phyloP scores from a whole-genome alignment of 2,329 filamentous ascomycete species.

The Alternaria solani region DNA sequence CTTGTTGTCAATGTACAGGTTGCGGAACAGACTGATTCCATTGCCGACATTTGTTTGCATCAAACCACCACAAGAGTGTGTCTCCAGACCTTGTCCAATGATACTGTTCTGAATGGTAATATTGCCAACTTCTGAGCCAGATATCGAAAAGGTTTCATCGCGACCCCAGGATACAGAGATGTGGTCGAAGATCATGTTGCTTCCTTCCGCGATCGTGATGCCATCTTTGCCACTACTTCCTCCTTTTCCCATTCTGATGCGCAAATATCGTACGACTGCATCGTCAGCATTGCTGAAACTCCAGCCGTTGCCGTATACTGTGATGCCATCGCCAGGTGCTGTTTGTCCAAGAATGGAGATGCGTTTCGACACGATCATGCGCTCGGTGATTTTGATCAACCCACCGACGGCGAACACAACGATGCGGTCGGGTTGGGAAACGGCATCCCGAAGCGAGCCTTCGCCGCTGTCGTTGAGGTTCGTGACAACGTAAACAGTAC shows the following conservation, averaged over 20 bases:
- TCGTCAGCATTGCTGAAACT: constrained; percentile 63
- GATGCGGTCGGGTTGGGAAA: constrained; percentile 58
- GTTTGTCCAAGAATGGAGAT: constrained; percentile 62
- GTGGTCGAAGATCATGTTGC: constrained; percentile 66
- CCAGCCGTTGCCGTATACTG: constrained; percentile 64
- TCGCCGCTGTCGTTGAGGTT: constrained; percentile 59
- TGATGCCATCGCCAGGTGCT: constrained; percentile 59
- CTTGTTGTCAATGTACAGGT: constrained; percentile 66
- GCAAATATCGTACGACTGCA: constrained; percentile 63
- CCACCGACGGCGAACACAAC: constrained; percentile 62
- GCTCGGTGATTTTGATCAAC: constrained; percentile 58
- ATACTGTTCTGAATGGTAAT: constrained; percentile 63
- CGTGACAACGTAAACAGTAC: constrained; percentile 59
- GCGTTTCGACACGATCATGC: constrained; percentile 59
- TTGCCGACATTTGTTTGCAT: constrained; percentile 58
- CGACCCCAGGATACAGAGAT: constrained; percentile 64
- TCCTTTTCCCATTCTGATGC: constrained; percentile 62
- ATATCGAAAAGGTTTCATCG: constrained; percentile 64
- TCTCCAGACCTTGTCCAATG: constrained; percentile 63
- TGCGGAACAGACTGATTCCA: constrained; percentile 62
- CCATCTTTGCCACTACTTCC: constrained; percentile 64
- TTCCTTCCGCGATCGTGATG: constrained; percentile 61
- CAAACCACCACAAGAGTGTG: constrained; percentile 62
- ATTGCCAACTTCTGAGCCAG: constrained; percentile 54
- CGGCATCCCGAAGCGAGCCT: constrained; percentile 61